Base-by-base conservation (phyloP, 352 stramenopile species). In the Pythium grandisporangium region DNA sequence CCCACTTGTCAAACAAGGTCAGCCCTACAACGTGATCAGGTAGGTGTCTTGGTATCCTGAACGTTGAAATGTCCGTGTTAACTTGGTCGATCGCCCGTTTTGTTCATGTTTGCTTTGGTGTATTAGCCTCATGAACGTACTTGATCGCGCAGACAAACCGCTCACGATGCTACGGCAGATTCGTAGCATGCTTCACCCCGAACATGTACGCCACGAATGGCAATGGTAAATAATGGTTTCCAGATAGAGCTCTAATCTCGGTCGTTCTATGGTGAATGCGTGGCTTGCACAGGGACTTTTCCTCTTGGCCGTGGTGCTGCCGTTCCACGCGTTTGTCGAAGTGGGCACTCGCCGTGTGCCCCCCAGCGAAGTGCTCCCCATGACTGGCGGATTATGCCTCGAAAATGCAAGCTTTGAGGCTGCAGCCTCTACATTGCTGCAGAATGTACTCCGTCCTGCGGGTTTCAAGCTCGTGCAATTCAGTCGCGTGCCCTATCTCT, bases 11-110 rank as follows among this genome's bases (percentile, higher is more conserved):
- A 48, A 76, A 34, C 72, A 66, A 30, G 51, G 67, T 17, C 71
- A 78, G 12, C 78, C 73, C 4, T 92, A 81, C 63, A 74, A 80
- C 25, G 69, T 91, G 44, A 91, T 91, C 62, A 90, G 77, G 77
- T 90, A 38, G 2, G 45, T 26, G 14, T 36, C 22, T 32, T 5
- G 19, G 27, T 11, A 2, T 25, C 11, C 17, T 48, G 6, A 22
- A 27, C 30, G n/a, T n/a, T n/a, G n/a, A n/a, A n/a, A n/a, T n/a
- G n/a, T n/a, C n/a, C n/a, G n/a, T n/a, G n/a, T n/a, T n/a, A n/a
- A n/a, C n/a, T n/a, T n/a, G n/a, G n/a, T n/a, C n/a, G 14, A 32
- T 32, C 14, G 21, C 19, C 14, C 17, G 20, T 29, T 30, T 14
- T 19, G 7, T 27, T 16, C 14, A 26, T 39, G n/a, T n/a, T n/a